phyloP scores from a whole-genome alignment of 352 stramenopile genomes.

The Pythium aquatile region DNA sequence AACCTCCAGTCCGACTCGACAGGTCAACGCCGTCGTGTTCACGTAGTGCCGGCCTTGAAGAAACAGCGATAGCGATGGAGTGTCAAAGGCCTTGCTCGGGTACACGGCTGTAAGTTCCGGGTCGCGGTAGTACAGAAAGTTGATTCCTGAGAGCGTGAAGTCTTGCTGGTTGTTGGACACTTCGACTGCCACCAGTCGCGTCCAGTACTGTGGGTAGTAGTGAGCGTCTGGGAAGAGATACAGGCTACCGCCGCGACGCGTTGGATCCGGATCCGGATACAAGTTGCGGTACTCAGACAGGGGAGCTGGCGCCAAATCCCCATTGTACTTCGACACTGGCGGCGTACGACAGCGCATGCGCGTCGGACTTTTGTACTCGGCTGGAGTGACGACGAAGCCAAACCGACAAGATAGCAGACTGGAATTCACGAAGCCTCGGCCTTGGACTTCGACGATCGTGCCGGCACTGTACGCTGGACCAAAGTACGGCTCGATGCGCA shows the following conservation, averaged over 20 bases:
- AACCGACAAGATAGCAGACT: constrained; percentile 88
- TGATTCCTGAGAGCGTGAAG: constrained; percentile 89
- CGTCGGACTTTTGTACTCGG: constrained; percentile 71
- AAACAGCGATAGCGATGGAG: constrained; percentile 52
- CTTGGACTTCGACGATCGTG: constrained; percentile 84
- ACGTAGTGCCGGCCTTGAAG: constrained; percentile 83
- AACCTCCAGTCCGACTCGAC: constrained; percentile 81
- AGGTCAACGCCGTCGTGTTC: constrained; percentile 90
- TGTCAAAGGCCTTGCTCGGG: constrained; percentile 54
- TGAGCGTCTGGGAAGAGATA: constrained; percentile 81
- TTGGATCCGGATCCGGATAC: constrained; percentile 50
- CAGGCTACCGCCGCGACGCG: constrained; percentile 44
- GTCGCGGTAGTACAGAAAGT: constrained; percentile 93
- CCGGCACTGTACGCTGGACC: constrained; percentile 81
- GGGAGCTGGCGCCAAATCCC: constrained; percentile 51
- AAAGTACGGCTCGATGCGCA: constrained; percentile 81
- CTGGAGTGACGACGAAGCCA: constrained; percentile 78
- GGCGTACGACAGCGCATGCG: constrained; percentile 85
- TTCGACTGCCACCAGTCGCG: constrained; percentile 90
- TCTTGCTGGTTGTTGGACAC: constrained; percentile 96
- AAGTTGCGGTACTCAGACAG: constrained; percentile 75
- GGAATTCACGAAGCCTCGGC: constrained; percentile 87
- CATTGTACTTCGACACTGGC: constrained; percentile 53
- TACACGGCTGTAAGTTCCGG: constrained; percentile 63
- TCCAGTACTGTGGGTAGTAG: constrained; percentile 88